These are phyloP conservation scores for Kwoniella sp. DNA, from an alignment of 768 basidiomycete genomes.

Conservation along the genomic window DNA sequence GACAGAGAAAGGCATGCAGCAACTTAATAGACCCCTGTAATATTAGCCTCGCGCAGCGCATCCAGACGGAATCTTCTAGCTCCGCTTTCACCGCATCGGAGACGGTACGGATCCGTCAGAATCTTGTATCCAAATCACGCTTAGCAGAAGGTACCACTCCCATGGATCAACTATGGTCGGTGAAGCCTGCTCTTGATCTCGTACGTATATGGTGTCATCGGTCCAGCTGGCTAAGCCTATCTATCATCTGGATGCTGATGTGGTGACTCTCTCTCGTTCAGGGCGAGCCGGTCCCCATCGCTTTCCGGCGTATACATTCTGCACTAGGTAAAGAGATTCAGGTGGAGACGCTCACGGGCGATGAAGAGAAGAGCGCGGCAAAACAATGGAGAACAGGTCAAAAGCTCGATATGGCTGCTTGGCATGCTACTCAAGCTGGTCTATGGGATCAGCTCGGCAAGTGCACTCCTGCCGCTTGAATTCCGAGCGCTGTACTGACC, in stretches of 20 bases:
- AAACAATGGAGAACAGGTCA: slow-evolving; percentile 21
- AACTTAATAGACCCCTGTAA: not conserved
- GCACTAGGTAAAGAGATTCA: slow-evolving; percentile 25
- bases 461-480: not conserved
- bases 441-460: slow-evolving; percentile 49
- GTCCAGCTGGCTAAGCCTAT: too few species aligned
- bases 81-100: slow-evolving; percentile 16
- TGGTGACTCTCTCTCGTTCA: slow-evolving; percentile 8
- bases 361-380: slow-evolving; percentile 24
- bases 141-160: slow-evolving; percentile 36
- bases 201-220: too few species aligned
- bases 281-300: slow-evolving; percentile 51
- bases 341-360: slow-evolving; percentile 1
- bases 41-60: slow-evolving; percentile 25
- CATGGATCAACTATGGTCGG: slow-evolving; percentile 49
- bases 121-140: slow-evolving; percentile 29
- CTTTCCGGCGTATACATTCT: slow-evolving; percentile 40
- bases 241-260: not conserved
- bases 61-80: slow-evolving; percentile 16
- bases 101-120: slow-evolving; percentile 21
- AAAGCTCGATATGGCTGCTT: slow-evolving; percentile 30
- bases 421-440: slow-evolving; percentile 47
- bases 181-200: slow-evolving; percentile 49
- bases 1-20: not conserved
- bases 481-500: not conserved